These are phyloP conservation scores for Gracilariopsis chorda DNA, from an alignment of 23 red algal genomes.

Conservation along the genomic window DNA sequence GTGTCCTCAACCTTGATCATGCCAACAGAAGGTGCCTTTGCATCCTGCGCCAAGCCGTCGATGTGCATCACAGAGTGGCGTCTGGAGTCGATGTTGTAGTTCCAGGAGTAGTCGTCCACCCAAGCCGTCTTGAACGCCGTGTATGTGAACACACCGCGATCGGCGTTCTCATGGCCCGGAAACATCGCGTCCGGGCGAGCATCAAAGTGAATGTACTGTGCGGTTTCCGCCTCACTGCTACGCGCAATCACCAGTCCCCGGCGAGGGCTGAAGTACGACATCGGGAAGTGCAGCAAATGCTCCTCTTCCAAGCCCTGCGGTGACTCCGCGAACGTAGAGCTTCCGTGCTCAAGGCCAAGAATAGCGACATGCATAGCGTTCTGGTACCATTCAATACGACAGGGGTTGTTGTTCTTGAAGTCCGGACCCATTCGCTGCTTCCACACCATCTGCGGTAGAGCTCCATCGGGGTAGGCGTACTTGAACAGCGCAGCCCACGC, in stretches of 20 bases:
- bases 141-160: conserved; percentile 50
- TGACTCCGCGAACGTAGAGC: neutral
- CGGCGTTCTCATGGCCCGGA: conserved; percentile 57
- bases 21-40: neutral
- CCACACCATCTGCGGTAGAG: conserved; percentile 1
- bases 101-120: conserved; percentile 24
- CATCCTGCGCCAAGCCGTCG: conserved; percentile 40
- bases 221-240: neutral
- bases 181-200: conserved; percentile 49
- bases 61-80: conserved; percentile 29
- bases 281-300: neutral
- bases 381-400: neutral
- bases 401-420: conserved; percentile 33
- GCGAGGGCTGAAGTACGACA: conserved; percentile 25
- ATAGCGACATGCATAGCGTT: neutral
- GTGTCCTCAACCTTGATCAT: conserved; percentile 6
- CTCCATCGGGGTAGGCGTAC: conserved; percentile 8
- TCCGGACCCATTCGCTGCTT: conserved; percentile 3
- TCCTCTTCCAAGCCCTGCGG: neutral
- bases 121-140: conserved; percentile 9
- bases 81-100: conserved; percentile 8
- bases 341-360: conserved; percentile 2
- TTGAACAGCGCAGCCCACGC: conserved; percentile 2
- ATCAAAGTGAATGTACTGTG: conserved; percentile 42
- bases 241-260: conserved; percentile 45